Base-by-base conservation (phyloP, 2,329 filamentous ascomycete genomes). In the Epichloe scottii region DNA sequence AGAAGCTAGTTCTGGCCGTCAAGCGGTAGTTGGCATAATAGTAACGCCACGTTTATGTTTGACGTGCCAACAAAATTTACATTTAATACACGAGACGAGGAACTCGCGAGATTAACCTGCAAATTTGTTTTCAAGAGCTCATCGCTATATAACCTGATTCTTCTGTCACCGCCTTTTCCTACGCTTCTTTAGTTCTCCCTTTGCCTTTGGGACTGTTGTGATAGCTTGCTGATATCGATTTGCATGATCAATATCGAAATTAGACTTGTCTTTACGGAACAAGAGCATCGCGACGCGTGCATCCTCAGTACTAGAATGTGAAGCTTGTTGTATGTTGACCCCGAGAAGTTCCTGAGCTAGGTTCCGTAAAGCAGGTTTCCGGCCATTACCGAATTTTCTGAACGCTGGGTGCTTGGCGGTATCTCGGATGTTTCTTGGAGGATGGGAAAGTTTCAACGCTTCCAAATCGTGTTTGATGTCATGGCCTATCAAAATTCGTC, bases 221-320 rank as follows among this genome's bases (percentile, higher is more conserved):
- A 40, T 33, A n/a, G 19, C 50, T 15, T 8, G 49, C 17, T 76
- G 73, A 65, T 78, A 93, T 52, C 78, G 80, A 65, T 81, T 83
- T 51, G 82, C 72, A 64, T 89, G 81, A 63, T 95, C 88, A 52
- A 81, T 72, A 63, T 97, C 93, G 63, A 98, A 96, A 0, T 77
- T 85, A 17, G 82, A 75, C 70, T 96, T 97, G 64, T 89, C 81
- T 57, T 81, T 79, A 55, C 87, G 77, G 62, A 95, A 97, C 41
- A 98, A 70, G 51, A 91, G 71, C 89, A 98, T 97, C 0, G 89
- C 84, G 5, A 87, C 89, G 57, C 89, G 75, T 2, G 93, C 93
- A 72, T 98, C 93, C 70, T 85, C 73, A 55, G 85, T 70, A 64
- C 81, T 85, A 2, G 80, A 84, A 64, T 85, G 82, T 26, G 77